A percentile compares a stretch with the other conserved stretches of the same genome.
phyloP scores from a whole-genome alignment of 73 alveolate species.

The Paramecium bursaria region DNA sequence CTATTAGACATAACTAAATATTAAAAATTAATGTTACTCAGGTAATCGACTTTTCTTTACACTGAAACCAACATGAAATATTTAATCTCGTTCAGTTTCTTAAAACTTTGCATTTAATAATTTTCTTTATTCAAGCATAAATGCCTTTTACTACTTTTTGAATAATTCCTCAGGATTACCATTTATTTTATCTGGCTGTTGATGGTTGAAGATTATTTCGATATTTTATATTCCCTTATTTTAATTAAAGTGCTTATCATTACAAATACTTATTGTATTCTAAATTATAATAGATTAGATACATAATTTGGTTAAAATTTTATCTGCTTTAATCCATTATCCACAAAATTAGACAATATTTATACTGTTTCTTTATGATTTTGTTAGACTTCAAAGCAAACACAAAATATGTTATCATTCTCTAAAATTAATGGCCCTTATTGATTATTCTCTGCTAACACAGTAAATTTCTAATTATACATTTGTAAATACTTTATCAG shows the following conservation, averaged over 20 bases:
- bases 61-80: conserved; percentile 49
- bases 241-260: background rate
- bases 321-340: conserved; percentile 46
- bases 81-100: conserved; percentile 8
- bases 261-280: conserved; percentile 33
- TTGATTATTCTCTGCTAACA: conserved; percentile 49
- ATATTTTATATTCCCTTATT: background rate
- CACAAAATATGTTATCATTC: conserved; percentile 19
- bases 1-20: conserved; percentile 30
- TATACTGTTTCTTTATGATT: conserved; percentile 11
- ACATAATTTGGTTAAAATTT: too few relatives aligned
- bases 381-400: conserved; percentile 28
- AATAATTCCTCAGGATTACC: conserved; percentile 4
- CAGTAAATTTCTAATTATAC: conserved; percentile 19
- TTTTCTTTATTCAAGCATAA: conserved; percentile 9
- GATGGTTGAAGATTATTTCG: conserved; percentile 11
- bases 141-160: background rate
- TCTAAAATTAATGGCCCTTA: conserved; percentile 66
- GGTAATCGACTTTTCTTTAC: conserved; percentile 31
- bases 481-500: conserved; percentile 37
- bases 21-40: conserved; percentile 35
- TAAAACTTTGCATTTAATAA: conserved; percentile 2
- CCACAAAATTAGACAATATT: conserved; percentile 33
- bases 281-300: too few relatives aligned
- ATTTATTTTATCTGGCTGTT: background rate